Conservation (phyloP, 306 rosid species). For the Oemleria cerasiformis region DNA sequence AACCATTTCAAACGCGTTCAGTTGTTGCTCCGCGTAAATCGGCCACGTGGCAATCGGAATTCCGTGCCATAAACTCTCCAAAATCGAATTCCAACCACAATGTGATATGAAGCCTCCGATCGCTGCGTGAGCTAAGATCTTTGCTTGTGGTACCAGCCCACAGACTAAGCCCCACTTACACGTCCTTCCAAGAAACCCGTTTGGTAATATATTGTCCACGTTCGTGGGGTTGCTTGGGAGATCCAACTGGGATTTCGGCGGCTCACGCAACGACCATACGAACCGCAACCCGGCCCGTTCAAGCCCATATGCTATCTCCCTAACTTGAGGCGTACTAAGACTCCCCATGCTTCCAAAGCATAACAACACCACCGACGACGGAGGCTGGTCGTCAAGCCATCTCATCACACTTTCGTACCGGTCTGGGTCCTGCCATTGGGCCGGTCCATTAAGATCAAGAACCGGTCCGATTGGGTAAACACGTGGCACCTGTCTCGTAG, state of each 20-base stretch:
- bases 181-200: slow-evolving; percentile 43
- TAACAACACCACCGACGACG: slow-evolving; percentile 36
- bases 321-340: slow-evolving; percentile 26
- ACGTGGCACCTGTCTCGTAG: background rate
- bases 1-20: slow-evolving; percentile 64
- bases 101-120: slow-evolving; percentile 61
- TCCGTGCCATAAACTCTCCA: slow-evolving; percentile 62
- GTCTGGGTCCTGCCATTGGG: slow-evolving; percentile 4
- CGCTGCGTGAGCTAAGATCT: slow-evolving; percentile 37
- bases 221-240: slow-evolving; percentile 19
- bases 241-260: slow-evolving; percentile 29
- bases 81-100: slow-evolving; percentile 64
- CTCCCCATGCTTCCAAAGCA: slow-evolving; percentile 44
- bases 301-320: slow-evolving; percentile 38
- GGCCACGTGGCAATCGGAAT: slow-evolving; percentile 71
- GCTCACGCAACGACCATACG: slow-evolving; percentile 46
- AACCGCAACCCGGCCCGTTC: slow-evolving; percentile 33
- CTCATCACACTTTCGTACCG: background rate
- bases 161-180: slow-evolving; percentile 38
- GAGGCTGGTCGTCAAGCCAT: slow-evolving; percentile 42
- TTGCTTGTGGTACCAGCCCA: slow-evolving; percentile 54
- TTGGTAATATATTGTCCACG: slow-evolving; percentile 16
- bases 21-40: slow-evolving; percentile 43
- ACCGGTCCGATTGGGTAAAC: slow-evolving; percentile 37
- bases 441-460: background rate